These are phyloP conservation scores for Litchi chinensis DNA, from an alignment of 345 rosid species.

Conservation along the genomic window DNA sequence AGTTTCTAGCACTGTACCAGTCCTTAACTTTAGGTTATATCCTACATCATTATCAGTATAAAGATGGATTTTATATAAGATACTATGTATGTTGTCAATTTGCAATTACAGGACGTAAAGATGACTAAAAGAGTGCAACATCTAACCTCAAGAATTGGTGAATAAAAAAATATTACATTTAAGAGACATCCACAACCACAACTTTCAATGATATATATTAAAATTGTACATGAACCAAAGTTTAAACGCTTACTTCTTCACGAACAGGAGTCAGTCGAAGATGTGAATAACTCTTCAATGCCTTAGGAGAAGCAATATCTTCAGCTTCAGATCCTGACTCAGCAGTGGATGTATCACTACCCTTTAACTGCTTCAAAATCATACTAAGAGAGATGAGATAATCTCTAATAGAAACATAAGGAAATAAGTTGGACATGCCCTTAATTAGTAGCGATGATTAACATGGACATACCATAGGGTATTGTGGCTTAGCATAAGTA, in stretches of 20 bases:
- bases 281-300: conserved; percentile 76
- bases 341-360: conserved; percentile 97
- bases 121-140: background rate
- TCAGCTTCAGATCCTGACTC: conserved; percentile 99
- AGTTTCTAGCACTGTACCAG: background rate
- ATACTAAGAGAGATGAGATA: background rate
- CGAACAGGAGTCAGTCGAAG: conserved; percentile 95
- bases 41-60: background rate
- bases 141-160: conserved; percentile 11
- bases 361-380: conserved; percentile 62
- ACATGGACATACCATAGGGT: conserved; percentile 59
- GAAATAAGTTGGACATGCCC: background rate
- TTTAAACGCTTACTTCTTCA: conserved; percentile 70
- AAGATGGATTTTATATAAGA: background rate
- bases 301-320: conserved; percentile 88
- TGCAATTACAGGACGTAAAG: background rate
- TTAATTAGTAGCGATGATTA: background rate
- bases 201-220: background rate
- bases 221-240: background rate
- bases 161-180: background rate
- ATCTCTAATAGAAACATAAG: background rate
- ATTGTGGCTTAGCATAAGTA: conserved; percentile 88
- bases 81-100: background rate
- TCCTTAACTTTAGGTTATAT: background rate
- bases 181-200: background rate